A percentile compares a stretch with the other conserved stretches of the same genome.
Conservation (phyloP, 768 basidiomycete species). For the Suillus luteus region DNA sequence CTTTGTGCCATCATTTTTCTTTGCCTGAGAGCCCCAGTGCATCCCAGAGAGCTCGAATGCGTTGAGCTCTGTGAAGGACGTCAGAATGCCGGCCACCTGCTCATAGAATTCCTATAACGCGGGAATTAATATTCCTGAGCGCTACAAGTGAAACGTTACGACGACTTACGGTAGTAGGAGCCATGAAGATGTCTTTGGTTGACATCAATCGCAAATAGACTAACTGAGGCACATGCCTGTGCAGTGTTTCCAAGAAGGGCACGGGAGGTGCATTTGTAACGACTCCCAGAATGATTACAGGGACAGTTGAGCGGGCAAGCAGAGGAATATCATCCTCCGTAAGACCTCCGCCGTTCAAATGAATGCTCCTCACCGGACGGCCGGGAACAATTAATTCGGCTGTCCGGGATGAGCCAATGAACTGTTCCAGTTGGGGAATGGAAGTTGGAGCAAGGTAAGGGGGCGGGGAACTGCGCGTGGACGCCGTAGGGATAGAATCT, state of each 20-base stretch:
- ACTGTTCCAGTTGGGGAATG: constrained; percentile 51
- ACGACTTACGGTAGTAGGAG: constrained; percentile 52
- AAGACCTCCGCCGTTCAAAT: constrained; percentile 62
- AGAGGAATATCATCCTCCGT: constrained; percentile 54
- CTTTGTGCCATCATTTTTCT: constrained; percentile 43
- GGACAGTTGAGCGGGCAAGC: constrained; percentile 51
- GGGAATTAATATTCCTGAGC: constrained; percentile 25
- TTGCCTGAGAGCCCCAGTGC: constrained; percentile 66
- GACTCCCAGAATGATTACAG: constrained; percentile 57
- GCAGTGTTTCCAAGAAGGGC: constrained; percentile 57
- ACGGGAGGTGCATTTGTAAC: constrained; percentile 60
- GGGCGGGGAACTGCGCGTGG: constrained; percentile 24
- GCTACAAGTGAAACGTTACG: constrained; percentile 7
- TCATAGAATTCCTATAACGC: constrained; percentile 57
- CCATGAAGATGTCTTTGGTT: constrained; percentile 50
- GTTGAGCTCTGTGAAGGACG: constrained; percentile 59
- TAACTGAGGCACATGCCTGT: constrained; percentile 57
- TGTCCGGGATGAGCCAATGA: constrained; percentile 60
- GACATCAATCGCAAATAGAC: constrained; percentile 68
- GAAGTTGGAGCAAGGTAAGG: constrained; percentile 33
- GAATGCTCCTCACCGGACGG: constrained; percentile 64
- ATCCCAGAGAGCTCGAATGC: constrained; percentile 77
- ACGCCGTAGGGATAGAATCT: constrained; percentile 36
- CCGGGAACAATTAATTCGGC: constrained; percentile 62
- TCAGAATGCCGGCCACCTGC: constrained; percentile 57